These are phyloP conservation scores for Gaeumannomyces tritici DNA, from an alignment of 2,329 filamentous ascomycete genomes.

Conservation along the genomic window DNA sequence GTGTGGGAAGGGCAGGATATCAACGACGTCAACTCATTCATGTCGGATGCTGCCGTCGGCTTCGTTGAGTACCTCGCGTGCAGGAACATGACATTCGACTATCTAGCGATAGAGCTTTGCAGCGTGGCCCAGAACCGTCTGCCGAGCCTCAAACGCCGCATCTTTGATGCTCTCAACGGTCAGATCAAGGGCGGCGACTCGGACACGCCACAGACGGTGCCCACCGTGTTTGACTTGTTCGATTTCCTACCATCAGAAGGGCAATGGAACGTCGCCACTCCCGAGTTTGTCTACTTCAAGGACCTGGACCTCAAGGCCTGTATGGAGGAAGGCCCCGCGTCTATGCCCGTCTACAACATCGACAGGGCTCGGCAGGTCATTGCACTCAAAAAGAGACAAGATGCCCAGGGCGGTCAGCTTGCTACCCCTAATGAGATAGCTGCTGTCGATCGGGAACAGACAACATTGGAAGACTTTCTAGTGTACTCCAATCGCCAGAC, in stretches of 20 bases:
- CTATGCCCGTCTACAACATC: constrained; percentile 54
- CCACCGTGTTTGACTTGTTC: constrained; percentile 83
- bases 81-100: constrained; percentile 72
- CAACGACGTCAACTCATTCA: constrained; percentile 55
- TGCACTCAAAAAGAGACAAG: constrained; percentile 53
- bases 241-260: constrained; percentile 63
- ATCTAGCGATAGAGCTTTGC: constrained; percentile 76
- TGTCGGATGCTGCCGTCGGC: constrained; percentile 55
- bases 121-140: constrained; percentile 62
- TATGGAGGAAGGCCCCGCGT: constrained; percentile 44
- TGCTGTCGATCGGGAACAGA: constrained; percentile 47
- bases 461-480: constrained; percentile 50
- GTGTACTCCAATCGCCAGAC: constrained; percentile 53
- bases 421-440: constrained; percentile 38
- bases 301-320: constrained; percentile 61
- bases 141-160: constrained; percentile 58
- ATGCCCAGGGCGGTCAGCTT: constrained; percentile 32
- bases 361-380: constrained; percentile 66
- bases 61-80: constrained; percentile 70
- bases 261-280: constrained; percentile 40
- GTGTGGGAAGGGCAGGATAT: constrained; percentile 65
- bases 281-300: constrained; percentile 48
- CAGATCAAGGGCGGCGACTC: constrained; percentile 53
- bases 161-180: constrained; percentile 69
- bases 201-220: constrained; percentile 47